Conservation (phyloP, 129 eudicot species). For the Escallonia herrerae region DNA sequence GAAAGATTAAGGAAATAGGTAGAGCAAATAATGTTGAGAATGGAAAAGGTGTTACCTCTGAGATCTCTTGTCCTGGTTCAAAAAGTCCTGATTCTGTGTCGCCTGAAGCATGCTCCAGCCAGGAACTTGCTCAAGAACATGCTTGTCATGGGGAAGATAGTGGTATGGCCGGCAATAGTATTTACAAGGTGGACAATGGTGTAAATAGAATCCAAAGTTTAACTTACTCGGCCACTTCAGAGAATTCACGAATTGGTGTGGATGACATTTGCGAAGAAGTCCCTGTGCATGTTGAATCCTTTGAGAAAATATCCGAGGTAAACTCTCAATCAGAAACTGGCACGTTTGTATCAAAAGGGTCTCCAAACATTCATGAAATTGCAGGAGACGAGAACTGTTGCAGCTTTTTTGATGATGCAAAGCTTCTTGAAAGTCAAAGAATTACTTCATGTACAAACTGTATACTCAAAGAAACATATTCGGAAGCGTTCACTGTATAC, state of each 20-base stretch:
- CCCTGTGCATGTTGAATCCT: conserved; percentile 18
- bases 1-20: neutral
- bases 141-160: conserved; percentile 11
- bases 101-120: no score
- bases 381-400: neutral
- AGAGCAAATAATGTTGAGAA: no score
- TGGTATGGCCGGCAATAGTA: conserved; percentile 15
- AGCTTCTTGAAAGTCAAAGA: conserved; percentile 9
- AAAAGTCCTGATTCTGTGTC: no score
- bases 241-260: conserved; percentile 12
- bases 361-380: neutral
- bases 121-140: no score
- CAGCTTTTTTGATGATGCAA: conserved; percentile 1
- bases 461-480: conserved; percentile 32
- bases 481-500: conserved; percentile 19
- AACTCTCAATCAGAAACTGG: neutral
- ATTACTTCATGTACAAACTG: conserved; percentile 7
- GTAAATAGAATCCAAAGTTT: conserved; percentile 1
- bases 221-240: conserved; percentile 15
- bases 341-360: neutral
- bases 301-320: conserved; percentile 8
- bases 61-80: no score
- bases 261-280: conserved; percentile 24
- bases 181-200: conserved; percentile 10
- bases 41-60: no score